These are phyloP conservation scores for Moesziomyces aphidis DNA, from an alignment of 1,284 basidiomycete species.

Conservation along the genomic window DNA sequence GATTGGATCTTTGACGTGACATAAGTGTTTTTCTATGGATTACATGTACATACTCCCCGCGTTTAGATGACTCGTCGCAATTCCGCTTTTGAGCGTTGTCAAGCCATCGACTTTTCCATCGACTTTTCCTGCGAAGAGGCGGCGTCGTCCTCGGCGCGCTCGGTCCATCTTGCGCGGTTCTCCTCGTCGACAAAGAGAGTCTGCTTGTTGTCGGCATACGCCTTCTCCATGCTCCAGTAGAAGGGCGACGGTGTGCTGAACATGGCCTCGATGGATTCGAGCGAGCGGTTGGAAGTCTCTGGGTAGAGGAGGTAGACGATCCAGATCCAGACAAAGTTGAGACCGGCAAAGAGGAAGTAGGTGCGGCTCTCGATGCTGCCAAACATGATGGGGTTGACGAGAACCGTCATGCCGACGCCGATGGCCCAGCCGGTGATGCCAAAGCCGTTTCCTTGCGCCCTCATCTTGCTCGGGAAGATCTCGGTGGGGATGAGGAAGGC, in stretches of 20 bases:
- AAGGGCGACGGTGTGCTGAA: constrained; percentile 1
- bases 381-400: not conserved
- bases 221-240: not conserved
- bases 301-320: constrained; percentile 1
- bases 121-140: not conserved
- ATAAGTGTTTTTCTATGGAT: not conserved
- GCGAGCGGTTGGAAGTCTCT: not conserved
- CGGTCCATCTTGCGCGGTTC: not conserved
- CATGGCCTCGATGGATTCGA: constrained; percentile 1
- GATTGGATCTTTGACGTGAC: not conserved
- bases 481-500: constrained; percentile 1
- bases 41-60: not conserved
- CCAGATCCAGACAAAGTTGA: constrained; percentile 1
- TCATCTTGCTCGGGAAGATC: not conserved
- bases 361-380: not conserved
- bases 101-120: not conserved
- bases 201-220: not conserved
- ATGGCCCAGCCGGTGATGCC: not conserved
- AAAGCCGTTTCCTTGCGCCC: constrained; percentile 1
- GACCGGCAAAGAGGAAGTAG: not conserved
- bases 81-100: not conserved
- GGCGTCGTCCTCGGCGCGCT: not conserved
- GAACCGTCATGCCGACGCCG: not conserved
- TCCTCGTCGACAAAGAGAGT: not conserved
- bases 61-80: not conserved